Conservation (phyloP, 306 rosid genomes). For the Prunus persica region DNA sequence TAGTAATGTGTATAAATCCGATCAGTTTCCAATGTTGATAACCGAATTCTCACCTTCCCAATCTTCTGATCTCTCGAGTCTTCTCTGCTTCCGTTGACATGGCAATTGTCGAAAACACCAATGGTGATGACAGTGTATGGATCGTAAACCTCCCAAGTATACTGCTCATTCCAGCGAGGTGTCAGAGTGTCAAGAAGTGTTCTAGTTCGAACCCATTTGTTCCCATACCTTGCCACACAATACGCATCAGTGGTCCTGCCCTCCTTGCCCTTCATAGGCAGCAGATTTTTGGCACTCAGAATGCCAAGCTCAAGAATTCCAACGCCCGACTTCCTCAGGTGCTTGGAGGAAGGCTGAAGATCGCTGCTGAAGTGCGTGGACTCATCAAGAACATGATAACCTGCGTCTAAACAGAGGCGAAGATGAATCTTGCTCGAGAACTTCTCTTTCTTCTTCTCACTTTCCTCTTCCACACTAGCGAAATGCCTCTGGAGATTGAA, state of each 20-base stretch:
- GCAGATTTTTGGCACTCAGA: slow-evolving; percentile 71
- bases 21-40: slow-evolving; percentile 82
- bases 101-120: slow-evolving; percentile 78
- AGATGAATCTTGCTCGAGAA: slow-evolving; percentile 92
- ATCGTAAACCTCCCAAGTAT: slow-evolving; percentile 89
- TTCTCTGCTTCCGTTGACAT: slow-evolving; percentile 54
- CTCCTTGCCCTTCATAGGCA: slow-evolving; percentile 76
- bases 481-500: slow-evolving; percentile 58
- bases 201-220: slow-evolving; percentile 90
- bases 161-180: slow-evolving; percentile 98
- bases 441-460: slow-evolving; percentile 71
- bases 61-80: slow-evolving; percentile 66
- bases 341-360: slow-evolving; percentile 81
- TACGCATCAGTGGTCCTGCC: slow-evolving; percentile 79
- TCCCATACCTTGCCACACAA: slow-evolving; percentile 94
- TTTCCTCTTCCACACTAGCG: slow-evolving; percentile 39
- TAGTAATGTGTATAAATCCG: slow-evolving; percentile 80
- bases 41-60: slow-evolving; percentile 87
- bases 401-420: slow-evolving; percentile 55
- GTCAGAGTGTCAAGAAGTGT: slow-evolving; percentile 68
- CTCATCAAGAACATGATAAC: slow-evolving; percentile 96
- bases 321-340: slow-evolving; percentile 55
- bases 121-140: slow-evolving; percentile 87
- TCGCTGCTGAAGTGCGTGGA: slow-evolving; percentile 91
- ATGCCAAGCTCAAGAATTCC: slow-evolving; percentile 92